Conservation (phyloP, 2,329 filamentous ascomycete species). For the Alternaria infectoria region DNA sequence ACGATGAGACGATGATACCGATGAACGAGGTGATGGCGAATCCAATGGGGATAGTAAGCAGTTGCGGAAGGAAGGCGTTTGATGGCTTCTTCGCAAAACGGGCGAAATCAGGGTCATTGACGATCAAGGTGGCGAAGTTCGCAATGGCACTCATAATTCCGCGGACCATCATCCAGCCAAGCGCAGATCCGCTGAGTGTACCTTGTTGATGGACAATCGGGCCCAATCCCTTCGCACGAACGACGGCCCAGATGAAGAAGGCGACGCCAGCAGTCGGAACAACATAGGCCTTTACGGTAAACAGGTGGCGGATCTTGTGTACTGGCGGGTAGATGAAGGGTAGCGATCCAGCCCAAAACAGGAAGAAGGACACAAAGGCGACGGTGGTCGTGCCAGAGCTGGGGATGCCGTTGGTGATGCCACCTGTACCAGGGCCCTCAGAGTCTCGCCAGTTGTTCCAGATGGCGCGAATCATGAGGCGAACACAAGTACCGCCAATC, state of each 20-base stretch:
- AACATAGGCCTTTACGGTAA: constrained; percentile 86
- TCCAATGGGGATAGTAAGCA: constrained; percentile 60
- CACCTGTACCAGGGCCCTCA: constrained; percentile 31
- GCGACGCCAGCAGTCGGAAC: constrained; percentile 83
- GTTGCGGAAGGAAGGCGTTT: constrained; percentile 81
- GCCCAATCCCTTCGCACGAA: constrained; percentile 80
- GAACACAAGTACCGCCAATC: constrained; percentile 82
- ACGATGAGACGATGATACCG: constrained; percentile 59
- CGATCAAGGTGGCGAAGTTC: constrained; percentile 87
- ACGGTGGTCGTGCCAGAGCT: constrained; percentile 75
- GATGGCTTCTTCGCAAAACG: constrained; percentile 79
- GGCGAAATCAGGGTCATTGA: constrained; percentile 81
- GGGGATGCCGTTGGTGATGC: constrained; percentile 71
- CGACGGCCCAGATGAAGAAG: constrained; percentile 87
- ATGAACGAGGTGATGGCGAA: constrained; percentile 79
- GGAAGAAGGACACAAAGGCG: constrained; percentile 80
- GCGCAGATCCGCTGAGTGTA: constrained; percentile 66
- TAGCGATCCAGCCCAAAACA: constrained; percentile 82
- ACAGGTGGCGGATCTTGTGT: constrained; percentile 85
- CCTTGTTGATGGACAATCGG: constrained; percentile 77
- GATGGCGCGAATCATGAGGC: constrained; percentile 86
- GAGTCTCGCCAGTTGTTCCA: constrained; percentile 70
- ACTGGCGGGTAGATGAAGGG: constrained; percentile 90
- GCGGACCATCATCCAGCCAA: constrained; percentile 83
- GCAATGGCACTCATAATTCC: constrained; percentile 89